Conservation (phyloP, 2,329 filamentous ascomycete species). For the Alternaria postmessia region DNA sequence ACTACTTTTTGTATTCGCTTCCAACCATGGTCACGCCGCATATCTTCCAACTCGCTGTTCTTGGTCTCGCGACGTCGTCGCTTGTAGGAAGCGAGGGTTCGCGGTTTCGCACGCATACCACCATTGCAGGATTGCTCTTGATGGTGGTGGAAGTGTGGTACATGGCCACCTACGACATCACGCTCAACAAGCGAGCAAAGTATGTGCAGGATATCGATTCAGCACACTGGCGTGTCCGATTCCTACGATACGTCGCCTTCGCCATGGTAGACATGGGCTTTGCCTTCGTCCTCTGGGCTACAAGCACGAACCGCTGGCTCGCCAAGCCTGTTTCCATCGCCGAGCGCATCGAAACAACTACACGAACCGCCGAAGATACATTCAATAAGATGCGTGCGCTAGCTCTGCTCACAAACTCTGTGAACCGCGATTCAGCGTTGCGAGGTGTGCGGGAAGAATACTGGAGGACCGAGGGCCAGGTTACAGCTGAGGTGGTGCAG, state of each 20-base stretch:
- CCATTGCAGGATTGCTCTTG: slow-evolving; percentile 67
- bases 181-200: slow-evolving; percentile 68
- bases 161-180: slow-evolving; percentile 70
- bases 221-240: slow-evolving; percentile 74
- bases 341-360: slow-evolving; percentile 70
- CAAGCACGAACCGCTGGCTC: slow-evolving; percentile 81
- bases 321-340: slow-evolving; percentile 67
- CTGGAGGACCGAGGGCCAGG: slow-evolving; percentile 78
- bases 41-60: slow-evolving; percentile 74
- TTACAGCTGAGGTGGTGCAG: slow-evolving; percentile 80
- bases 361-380: slow-evolving; percentile 65
- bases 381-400: slow-evolving; percentile 75
- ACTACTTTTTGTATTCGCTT: slow-evolving; percentile 82
- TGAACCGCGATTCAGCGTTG: slow-evolving; percentile 75
- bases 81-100: slow-evolving; percentile 70
- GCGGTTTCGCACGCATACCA: slow-evolving; percentile 75
- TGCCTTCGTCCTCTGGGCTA: slow-evolving; percentile 74
- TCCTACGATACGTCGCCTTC: slow-evolving; percentile 70
- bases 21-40: slow-evolving; percentile 80
- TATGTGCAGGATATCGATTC: slow-evolving; percentile 69
- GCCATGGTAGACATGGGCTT: slow-evolving; percentile 70
- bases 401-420: slow-evolving; percentile 81
- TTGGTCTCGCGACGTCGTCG: slow-evolving; percentile 77
- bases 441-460: slow-evolving; percentile 73
- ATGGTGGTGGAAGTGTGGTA: slow-evolving; percentile 72